Evolutionary conservation across 306 rosid species (phyloP).

Genomic region (Sechiopsis laciniata): DNA sequence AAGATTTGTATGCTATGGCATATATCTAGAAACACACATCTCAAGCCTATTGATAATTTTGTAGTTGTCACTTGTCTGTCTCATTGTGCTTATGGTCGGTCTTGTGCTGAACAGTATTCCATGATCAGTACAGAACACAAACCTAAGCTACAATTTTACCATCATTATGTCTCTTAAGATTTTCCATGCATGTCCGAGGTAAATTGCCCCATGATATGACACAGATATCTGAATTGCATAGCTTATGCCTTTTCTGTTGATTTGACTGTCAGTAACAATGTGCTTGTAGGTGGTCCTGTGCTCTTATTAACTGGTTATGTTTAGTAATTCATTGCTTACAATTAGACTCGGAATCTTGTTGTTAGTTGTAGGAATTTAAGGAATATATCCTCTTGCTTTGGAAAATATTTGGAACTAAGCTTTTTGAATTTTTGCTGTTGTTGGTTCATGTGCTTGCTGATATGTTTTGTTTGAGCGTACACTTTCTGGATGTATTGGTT

Average conservation of each 20-base stretch:
- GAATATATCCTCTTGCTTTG: too few relatives aligned
- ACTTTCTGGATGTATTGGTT: background rate
- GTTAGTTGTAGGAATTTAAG: too few relatives aligned
- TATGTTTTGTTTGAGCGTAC: background rate
- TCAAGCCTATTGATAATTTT: background rate
- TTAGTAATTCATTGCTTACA: too few relatives aligned
- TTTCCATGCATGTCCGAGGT: background rate
- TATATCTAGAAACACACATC: conserved; percentile 1
- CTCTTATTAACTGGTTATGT: background rate
- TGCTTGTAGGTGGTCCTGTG: background rate
- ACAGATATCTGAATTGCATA: background rate
- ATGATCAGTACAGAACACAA: background rate
- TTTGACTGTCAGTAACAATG: background rate
- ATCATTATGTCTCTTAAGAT: background rate
- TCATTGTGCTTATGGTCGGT: conserved; percentile 12
- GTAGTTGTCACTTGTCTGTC: conserved; percentile 9
- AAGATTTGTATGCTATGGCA: background rate
- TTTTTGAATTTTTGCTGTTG: background rate
- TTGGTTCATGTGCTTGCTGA: too few relatives aligned
- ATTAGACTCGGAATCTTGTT: too few relatives aligned
- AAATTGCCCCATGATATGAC: background rate
- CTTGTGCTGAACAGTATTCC: background rate
- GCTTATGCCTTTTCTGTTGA: background rate
- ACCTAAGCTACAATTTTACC: background rate
- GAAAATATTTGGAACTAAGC: background rate